Percentiles rank a stretch among this genome's conserved stretches.
These are phyloP conservation scores for Rubroboletus satanas DNA, from an alignment of 768 basidiomycete genomes.

Conservation along the genomic window DNA sequence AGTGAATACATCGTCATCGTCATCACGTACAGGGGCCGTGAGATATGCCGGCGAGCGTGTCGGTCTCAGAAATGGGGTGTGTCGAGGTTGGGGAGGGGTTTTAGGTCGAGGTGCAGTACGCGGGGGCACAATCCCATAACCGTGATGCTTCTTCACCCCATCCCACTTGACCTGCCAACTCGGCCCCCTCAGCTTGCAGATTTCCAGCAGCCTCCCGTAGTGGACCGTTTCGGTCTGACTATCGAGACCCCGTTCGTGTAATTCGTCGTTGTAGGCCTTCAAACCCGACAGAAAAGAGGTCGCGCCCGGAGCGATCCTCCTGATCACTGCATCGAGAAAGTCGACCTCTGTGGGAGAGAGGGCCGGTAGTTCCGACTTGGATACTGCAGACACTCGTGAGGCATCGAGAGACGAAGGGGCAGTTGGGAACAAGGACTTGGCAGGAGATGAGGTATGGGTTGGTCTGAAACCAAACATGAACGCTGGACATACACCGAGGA, in stretches of 20 bases:
- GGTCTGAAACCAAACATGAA: constrained; percentile 47
- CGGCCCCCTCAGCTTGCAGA: constrained; percentile 74
- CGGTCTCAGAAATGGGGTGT: constrained; percentile 15
- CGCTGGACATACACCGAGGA: background rate
- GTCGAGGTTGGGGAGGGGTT: constrained; percentile 16
- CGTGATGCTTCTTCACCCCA: constrained; percentile 56
- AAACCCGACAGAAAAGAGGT: constrained; percentile 79
- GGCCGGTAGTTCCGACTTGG: constrained; percentile 46
- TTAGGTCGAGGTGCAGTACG: constrained; percentile 10
- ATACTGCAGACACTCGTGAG: constrained; percentile 39
- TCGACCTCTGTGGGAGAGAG: constrained; percentile 58
- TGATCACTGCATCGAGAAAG: constrained; percentile 71
- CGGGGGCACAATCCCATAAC: constrained; percentile 31
- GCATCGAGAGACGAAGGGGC: constrained; percentile 28
- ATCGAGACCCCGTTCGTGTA: constrained; percentile 72
- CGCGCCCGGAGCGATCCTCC: constrained; percentile 60
- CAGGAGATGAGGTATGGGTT: constrained; percentile 45
- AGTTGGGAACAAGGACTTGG: constrained; percentile 28
- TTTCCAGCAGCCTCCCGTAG: constrained; percentile 78
- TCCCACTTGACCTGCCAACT: constrained; percentile 85
- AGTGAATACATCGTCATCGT: constrained; percentile 41
- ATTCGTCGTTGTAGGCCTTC: constrained; percentile 79
- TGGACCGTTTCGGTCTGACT: constrained; percentile 72
- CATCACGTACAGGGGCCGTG: constrained; percentile 28
- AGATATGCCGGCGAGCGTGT: constrained; percentile 25